phyloP scores from a whole-genome alignment of 148 eudicot species.

The Drosera capensis region DNA sequence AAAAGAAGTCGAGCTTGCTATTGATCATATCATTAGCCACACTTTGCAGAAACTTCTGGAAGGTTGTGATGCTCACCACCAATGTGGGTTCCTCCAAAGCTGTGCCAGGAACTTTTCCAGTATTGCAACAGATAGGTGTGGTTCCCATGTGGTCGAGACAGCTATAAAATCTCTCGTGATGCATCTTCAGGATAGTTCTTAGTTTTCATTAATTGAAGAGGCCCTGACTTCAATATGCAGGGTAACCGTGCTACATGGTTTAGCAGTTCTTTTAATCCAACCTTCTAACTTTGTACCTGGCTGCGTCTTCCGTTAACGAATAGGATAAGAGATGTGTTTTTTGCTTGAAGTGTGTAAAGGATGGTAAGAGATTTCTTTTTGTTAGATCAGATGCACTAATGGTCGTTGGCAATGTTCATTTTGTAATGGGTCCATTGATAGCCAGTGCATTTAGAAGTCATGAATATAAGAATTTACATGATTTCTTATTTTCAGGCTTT shows the following conservation, averaged over 20 bases:
- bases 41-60: constrained; percentile 66
- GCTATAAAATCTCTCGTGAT: constrained; percentile 65
- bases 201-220: constrained; percentile 37
- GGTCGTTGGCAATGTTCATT: too few species aligned
- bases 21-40: constrained; percentile 69
- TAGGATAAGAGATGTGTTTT: too few species aligned
- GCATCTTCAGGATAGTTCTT: constrained; percentile 53
- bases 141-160: constrained; percentile 93
- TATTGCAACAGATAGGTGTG: constrained; percentile 67
- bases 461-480: too few species aligned
- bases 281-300: too few species aligned
- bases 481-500: constrained; percentile 38
- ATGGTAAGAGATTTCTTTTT: too few species aligned
- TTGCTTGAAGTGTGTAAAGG: too few species aligned
- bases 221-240: constrained; percentile 50
- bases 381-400: too few species aligned
- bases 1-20: constrained; percentile 82
- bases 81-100: constrained; percentile 57
- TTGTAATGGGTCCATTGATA: too few species aligned
- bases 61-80: constrained; percentile 66
- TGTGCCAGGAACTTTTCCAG: constrained; percentile 48
- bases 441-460: too few species aligned
- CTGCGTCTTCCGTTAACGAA: not conserved
- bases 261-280: constrained; percentile 3
- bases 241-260: constrained; percentile 22